Evolutionary conservation across 805 yeast genomes (phyloP).

Genomic region (Saccharomycopsis selenospora): DNA sequence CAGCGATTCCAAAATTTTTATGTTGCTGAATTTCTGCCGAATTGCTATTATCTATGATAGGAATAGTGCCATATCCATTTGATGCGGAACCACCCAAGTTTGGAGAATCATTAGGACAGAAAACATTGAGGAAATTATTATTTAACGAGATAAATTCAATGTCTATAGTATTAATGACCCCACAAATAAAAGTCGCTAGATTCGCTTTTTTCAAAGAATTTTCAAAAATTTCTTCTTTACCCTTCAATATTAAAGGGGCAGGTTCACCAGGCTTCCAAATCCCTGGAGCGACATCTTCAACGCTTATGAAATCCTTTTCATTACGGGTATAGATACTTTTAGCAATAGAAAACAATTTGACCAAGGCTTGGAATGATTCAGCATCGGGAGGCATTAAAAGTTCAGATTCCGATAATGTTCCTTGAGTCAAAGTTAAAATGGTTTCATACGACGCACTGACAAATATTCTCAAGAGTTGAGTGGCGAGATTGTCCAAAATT

Average conservation of each 20-base stretch:
- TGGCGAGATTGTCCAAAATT: conserved; percentile 70
- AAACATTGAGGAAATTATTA: conserved; percentile 76
- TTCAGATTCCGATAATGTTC: conserved; percentile 36
- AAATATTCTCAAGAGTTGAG: conserved; percentile 68
- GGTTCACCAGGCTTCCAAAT: conserved; percentile 57
- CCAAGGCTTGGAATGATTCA: conserved; percentile 19
- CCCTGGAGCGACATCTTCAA: conserved; percentile 64
- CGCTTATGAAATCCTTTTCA: conserved; percentile 61
- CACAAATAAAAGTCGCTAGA: conserved; percentile 80
- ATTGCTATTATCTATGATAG: conserved; percentile 10
- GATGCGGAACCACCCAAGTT: conserved; percentile 7
- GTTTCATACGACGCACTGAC: conserved; percentile 48
- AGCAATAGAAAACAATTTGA: conserved; percentile 17
- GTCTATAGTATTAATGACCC: conserved; percentile 75
- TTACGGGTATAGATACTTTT: conserved; percentile 19
- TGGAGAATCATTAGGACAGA: conserved; percentile 55
- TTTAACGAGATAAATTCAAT: conserved; percentile 84
- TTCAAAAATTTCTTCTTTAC: conserved; percentile 54
- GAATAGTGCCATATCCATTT: conserved; percentile 21
- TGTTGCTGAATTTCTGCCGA: conserved; percentile 4
- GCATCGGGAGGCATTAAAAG: conserved; percentile 9
- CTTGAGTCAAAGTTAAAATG: conserved; percentile 53
- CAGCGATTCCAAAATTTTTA: conserved; percentile 27
- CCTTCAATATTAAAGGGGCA: conserved; percentile 50
- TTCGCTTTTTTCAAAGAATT: conserved; percentile 76